Evolutionary conservation across 2,329 filamentous ascomycete species (phyloP).

Genomic region (Clarireedia paspali): DNA sequence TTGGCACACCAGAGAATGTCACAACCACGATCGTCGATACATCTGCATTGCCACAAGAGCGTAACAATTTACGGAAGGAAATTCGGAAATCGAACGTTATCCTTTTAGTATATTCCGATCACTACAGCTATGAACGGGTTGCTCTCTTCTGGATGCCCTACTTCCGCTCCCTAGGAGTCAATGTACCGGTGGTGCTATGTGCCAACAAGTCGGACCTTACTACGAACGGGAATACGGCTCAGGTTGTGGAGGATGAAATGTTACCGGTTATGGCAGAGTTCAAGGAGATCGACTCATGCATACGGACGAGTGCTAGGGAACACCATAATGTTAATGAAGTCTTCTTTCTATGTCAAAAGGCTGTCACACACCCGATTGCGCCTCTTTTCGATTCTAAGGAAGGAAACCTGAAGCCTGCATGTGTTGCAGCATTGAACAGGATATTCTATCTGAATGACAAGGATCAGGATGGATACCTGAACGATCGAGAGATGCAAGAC

Average conservation of each 20-base stretch:
- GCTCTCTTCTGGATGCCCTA: constrained; percentile 98
- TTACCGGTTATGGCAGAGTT: constrained; percentile 97
- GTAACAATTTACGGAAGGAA: constrained; percentile 82
- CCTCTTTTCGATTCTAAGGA: constrained; percentile 97
- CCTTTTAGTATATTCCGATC: constrained; percentile 91
- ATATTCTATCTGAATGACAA: constrained; percentile 96
- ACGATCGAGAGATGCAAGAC: constrained; percentile 80
- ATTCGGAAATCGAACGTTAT: constrained; percentile 97
- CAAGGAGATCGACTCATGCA: constrained; percentile 97
- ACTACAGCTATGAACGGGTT: constrained; percentile 97
- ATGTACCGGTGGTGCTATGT: constrained; percentile 92
- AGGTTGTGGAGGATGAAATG: constrained; percentile 95
- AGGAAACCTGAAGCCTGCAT: constrained; percentile 75
- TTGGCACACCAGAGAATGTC: constrained; percentile 92
- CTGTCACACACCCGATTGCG: constrained; percentile 93
- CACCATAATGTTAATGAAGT: constrained; percentile 93
- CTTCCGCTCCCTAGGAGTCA: constrained; percentile 95
- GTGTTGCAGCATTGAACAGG: constrained; percentile 75
- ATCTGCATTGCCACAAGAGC: constrained; percentile 87
- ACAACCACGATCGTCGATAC: constrained; percentile 97
- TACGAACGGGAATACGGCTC: constrained; percentile 64
- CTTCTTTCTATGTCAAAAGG: constrained; percentile 97
- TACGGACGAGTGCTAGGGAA: constrained; percentile 84
- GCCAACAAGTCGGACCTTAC: constrained; percentile 95
- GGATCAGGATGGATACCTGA: constrained; percentile 89